Base-by-base conservation (phyloP, 1,284 basidiomycete genomes). In the Cystobasidium slooffiae region DNA sequence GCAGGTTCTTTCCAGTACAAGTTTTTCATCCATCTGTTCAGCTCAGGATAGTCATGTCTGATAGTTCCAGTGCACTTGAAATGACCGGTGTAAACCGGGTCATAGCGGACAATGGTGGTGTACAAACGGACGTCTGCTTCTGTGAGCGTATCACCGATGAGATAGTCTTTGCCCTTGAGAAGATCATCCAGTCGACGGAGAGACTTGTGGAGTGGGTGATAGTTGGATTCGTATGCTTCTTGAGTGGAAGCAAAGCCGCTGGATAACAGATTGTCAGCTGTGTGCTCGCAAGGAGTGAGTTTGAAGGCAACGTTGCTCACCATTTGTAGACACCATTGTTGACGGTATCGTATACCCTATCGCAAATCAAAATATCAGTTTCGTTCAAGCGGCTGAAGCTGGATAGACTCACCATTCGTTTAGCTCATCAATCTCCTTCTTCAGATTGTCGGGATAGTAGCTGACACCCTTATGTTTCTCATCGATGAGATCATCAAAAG, bases 81-180 rank as follows among this genome's bases (percentile, higher is more conserved):
- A 83, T 94, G 91, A 0, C 89, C 88, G 68, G 91, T 87, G 83
- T 99, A 98, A 44, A 93, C 94, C 0, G 73, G 73, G 58, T 79
- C 79, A 73, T 78, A 80, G 43, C 79, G 77, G 76, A 96, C 89
- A 72, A 94, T 90, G 5, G 94, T 97, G 24, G 94, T 94, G 84
- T 87, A 97, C 56, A 97, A 88, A 52, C 94, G 87, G 37, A 96
- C 85, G 80, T 97, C 95, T 3, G 94, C 94, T 83, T 99, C 96
- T 0, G 94, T 97, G 63, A 99, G 86, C 66, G 80, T 86, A 77
- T 88, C 86, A 16, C 93, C 94, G 69, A 97, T 84, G 74, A 97
- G 86, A 83, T 90, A 97, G 61, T 92, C 88, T 80, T 92, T 90
- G 31, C 89, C 91, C 3, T 83, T 82, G 72, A 98, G 85, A 49